Percentiles rank a stretch among this genome's conserved stretches.
Conservation (phyloP, 176 grass and related monocot genomes). For the Coix lacrymajobi region DNA sequence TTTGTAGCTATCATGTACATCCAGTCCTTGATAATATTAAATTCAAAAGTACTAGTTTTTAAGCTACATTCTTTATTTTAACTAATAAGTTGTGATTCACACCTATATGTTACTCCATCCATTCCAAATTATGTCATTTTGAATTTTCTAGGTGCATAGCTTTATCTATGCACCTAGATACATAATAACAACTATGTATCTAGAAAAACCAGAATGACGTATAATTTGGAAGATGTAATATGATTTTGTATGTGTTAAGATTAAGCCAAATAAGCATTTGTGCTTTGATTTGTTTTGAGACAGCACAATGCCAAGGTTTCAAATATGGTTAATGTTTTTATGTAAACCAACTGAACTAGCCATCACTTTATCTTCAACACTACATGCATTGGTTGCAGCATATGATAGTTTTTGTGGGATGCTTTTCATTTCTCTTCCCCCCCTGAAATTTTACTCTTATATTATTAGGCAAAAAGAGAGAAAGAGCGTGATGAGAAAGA, state of each 20-base stretch:
- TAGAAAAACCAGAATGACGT: neutral
- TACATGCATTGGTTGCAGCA: neutral
- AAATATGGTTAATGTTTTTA: neutral
- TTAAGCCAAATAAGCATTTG: neutral
- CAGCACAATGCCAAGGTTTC: neutral
- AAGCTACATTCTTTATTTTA: neutral
- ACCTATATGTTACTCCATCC: neutral
- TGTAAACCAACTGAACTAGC: neutral
- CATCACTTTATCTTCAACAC: neutral
- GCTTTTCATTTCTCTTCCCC: neutral
- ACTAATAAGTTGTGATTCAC: neutral
- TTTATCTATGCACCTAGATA: neutral
- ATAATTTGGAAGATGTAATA: neutral
- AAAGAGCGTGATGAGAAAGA: constrained; percentile 77
- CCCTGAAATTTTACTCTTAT: neutral
- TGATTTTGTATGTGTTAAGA: neutral
- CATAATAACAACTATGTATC: neutral
- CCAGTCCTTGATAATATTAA: neutral
- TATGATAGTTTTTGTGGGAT: neutral
- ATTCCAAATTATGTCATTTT: neutral
- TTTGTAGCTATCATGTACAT: neutral
- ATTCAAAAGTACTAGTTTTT: neutral
- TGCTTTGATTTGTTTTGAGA: neutral
- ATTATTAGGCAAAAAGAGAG: constrained; percentile 51
- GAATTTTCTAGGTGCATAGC: neutral